Conservation (phyloP, 805 yeast genomes). For the Huiozyma naganishii region DNA sequence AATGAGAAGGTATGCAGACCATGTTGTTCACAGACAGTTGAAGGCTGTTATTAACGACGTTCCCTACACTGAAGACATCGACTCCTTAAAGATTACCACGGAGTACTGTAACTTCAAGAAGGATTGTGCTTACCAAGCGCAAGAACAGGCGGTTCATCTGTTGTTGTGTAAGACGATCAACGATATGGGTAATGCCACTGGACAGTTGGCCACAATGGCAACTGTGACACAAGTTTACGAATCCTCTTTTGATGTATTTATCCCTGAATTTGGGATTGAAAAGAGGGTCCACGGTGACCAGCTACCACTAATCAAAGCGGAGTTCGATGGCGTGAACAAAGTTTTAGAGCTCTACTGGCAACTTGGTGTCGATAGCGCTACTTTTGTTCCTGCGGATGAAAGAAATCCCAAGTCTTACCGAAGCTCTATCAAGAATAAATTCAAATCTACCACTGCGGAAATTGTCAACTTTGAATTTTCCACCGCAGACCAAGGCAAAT, state of each 20-base stretch:
- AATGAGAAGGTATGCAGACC: slow-evolving; percentile 81
- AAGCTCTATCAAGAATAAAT: slow-evolving; percentile 66
- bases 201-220: slow-evolving; percentile 77
- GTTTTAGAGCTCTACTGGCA: slow-evolving; percentile 85
- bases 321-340: slow-evolving; percentile 61
- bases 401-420: slow-evolving; percentile 66
- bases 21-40: slow-evolving; percentile 85
- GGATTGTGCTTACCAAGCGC: slow-evolving; percentile 88
- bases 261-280: slow-evolving; percentile 91
- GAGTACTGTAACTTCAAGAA: slow-evolving; percentile 93
- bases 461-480: slow-evolving; percentile 46
- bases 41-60: slow-evolving; percentile 45
- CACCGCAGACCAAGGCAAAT: slow-evolving; percentile 17
- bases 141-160: slow-evolving; percentile 88
- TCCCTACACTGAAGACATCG: slow-evolving; percentile 45
- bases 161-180: slow-evolving; percentile 74
- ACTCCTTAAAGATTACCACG: slow-evolving; percentile 66
- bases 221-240: slow-evolving; percentile 88
- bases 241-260: slow-evolving; percentile 84
- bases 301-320: slow-evolving; percentile 84
- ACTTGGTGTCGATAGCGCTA: slow-evolving; percentile 82
- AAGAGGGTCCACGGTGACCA: slow-evolving; percentile 97
- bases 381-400: slow-evolving; percentile 86
- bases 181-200: slow-evolving; percentile 58
- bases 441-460: slow-evolving; percentile 57